Base-by-base conservation (phyloP, 1,284 basidiomycete species). In the Cystobasidium sp. region DNA sequence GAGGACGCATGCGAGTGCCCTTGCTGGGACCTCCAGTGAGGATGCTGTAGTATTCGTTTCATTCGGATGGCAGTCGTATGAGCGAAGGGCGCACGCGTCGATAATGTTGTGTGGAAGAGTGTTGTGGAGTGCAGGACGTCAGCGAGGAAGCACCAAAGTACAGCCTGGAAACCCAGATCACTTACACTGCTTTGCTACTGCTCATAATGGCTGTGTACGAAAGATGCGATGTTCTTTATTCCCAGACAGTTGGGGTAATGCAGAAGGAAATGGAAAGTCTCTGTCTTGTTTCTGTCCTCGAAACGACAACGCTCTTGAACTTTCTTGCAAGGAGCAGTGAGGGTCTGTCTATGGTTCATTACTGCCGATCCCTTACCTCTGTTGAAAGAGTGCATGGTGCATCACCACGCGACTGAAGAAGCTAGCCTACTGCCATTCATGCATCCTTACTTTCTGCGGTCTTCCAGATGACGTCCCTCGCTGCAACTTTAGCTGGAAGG, bases 1-100 rank as follows among this genome's bases (percentile, higher is more conserved):
- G 78, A 3, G 85, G 85, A 68, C 85, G 82, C 83, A 85, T 84
- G 31, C 84, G 82, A 43, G 84, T 85, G 22, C 84, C 81, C 79
- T 53, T 63, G 61, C 51, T 58, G 53, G 70, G 70, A 16, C 70
- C 70, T 44, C 70, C 70, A 39, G 68, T 70, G 68, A 70, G 68
- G 56, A 70, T 62, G 37, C 68, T 70, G 56, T 63, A 46, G 61
- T 63, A 6, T 7, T 22, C 16, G 8, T 46, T 63, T 41, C 16
- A 24, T 31, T 20, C 24, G 20, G 44, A 18, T 44, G 41, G 39
- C 9, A 14, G 56, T 31, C 10, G 6, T 22, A 20, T 20, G 56
- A 24, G 16, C n/a, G 20, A 18, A n/a, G 44, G 6, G 31, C 62
- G n/a, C 31, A 64, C 16, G 47, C n/a, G 62, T 16, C 16, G 10